Evolutionary conservation across 1,284 basidiomycete genomes (phyloP), one percentile per base, ranked within the genome.

Genomic region (Marasmius sp.): DNA sequence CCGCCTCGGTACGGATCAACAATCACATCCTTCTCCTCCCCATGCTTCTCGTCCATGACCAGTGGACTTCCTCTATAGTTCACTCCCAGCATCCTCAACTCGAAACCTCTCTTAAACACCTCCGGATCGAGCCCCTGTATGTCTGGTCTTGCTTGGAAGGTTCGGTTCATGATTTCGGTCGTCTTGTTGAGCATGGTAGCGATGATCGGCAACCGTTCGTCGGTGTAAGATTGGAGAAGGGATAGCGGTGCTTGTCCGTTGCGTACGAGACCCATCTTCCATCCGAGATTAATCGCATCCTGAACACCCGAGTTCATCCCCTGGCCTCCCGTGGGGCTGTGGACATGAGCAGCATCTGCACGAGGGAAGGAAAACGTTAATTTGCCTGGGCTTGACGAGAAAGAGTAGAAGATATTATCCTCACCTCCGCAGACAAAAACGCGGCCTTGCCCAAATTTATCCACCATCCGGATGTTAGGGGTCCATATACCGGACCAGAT

Each of bases 51-150:
- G 52, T 77, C 74, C 12, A 71, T 0, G 3, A 75, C 69, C 55
- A 77, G 69, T 0, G 67, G 58, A 53, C 72, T 76, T 58, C 61
- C 61, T 1, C 76, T 72, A 51, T 67, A 77, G 53, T 77, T 78
- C 5, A 77, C 69, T 7, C 76, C 71, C 12, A 77, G 71, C 66
- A 75, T 75, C 43, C 65, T 58, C 37, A 74, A 33, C 36, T 61
- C 61, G n/a, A 57, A 20, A 7, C 64, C 66, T 14, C 71, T 63
- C 1, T 36, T 18, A 57, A 54, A 66, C 11, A 18, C 50, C 27
- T 4, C 51, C 50, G 67, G 49, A 1, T 55, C 47, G 0, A 14
- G 14, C 9, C 64, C 62, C 3, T 50, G 37, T 11, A 41, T 11
- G 18, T 51, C 41, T 45, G 16, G 12, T 18, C 18, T 18, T 2